phyloP scores from a whole-genome alignment of 768 basidiomycete species.

The Mycena venus region DNA sequence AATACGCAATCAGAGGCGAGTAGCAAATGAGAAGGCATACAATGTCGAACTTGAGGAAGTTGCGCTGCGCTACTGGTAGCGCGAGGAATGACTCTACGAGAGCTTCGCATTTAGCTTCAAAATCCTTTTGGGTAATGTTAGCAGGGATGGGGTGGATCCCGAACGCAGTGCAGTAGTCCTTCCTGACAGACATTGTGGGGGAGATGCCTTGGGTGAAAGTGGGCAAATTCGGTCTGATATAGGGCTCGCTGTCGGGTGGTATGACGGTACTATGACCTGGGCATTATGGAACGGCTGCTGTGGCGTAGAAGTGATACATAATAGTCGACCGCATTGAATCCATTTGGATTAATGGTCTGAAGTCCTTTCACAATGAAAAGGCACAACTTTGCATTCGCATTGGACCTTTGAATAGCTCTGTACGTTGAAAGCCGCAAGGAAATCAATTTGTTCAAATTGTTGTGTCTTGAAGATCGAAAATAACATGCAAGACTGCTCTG shows the following conservation, averaged over 20 bases:
- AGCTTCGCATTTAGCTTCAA: slow-evolving; percentile 3
- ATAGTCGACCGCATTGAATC: no score
- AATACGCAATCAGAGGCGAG: neutral
- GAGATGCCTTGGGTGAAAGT: neutral
- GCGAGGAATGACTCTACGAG: neutral
- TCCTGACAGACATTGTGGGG: neutral
- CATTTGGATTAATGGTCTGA: no score
- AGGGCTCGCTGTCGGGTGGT: neutral
- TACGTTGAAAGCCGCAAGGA: no score
- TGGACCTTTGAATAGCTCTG: no score
- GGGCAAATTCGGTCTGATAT: neutral
- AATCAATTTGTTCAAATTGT: no score
- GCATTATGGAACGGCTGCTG: neutral
- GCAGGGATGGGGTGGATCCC: slow-evolving; percentile 2
- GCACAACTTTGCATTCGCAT: no score
- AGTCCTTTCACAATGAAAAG: no score
- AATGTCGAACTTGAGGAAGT: slow-evolving; percentile 5
- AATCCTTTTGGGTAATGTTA: neutral
- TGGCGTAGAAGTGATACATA: neutral
- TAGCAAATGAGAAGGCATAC: neutral
- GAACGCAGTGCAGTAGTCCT: neutral
- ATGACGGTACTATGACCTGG: neutral
- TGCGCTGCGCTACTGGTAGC: neutral
- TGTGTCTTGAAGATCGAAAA: no score
- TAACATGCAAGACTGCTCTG: no score